phyloP scores from a whole-genome alignment of 768 basidiomycete genomes.

The Tylopilus plumbeoviolaceoides region DNA sequence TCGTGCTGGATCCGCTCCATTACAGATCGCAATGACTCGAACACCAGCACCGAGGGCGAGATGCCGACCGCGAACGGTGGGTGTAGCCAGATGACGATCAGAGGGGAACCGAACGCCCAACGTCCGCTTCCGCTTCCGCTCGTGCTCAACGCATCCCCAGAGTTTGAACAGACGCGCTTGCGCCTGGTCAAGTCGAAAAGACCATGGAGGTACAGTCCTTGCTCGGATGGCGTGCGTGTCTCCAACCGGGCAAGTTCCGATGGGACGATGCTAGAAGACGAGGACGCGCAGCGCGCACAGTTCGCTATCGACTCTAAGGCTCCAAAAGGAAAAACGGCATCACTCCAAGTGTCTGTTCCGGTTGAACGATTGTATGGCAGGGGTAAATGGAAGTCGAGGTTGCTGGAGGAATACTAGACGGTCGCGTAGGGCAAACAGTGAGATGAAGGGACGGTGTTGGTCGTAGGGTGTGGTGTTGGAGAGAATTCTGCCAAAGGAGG shows the following conservation, averaged over 20 bases:
- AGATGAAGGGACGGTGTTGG: neutral
- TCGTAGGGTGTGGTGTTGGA: neutral
- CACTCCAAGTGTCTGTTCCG: neutral
- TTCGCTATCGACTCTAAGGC: no score
- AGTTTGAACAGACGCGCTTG: neutral
- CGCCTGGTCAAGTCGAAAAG: neutral
- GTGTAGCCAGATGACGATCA: neutral
- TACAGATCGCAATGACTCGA: neutral
- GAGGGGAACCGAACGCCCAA: neutral
- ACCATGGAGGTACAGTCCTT: neutral
- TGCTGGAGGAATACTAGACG: constrained; percentile 1
- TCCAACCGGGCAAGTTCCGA: neutral
- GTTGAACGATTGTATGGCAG: neutral
- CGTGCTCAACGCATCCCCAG: neutral
- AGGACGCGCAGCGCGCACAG: neutral
- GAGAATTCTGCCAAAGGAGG: neutral
- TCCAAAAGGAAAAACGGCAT: neutral
- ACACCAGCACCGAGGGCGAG: neutral
- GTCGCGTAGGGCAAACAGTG: neutral
- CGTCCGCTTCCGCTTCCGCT: constrained; percentile 1
- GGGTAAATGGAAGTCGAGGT: constrained; percentile 11
- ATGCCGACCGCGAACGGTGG: neutral
- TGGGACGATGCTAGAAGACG: neutral
- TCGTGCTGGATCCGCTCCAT: neutral
- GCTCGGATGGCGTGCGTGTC: neutral